Percentiles rank a stretch among this genome's conserved stretches.
Conservation (phyloP, 2,329 filamentous ascomycete genomes). For the Scedosporium apiospermum region DNA sequence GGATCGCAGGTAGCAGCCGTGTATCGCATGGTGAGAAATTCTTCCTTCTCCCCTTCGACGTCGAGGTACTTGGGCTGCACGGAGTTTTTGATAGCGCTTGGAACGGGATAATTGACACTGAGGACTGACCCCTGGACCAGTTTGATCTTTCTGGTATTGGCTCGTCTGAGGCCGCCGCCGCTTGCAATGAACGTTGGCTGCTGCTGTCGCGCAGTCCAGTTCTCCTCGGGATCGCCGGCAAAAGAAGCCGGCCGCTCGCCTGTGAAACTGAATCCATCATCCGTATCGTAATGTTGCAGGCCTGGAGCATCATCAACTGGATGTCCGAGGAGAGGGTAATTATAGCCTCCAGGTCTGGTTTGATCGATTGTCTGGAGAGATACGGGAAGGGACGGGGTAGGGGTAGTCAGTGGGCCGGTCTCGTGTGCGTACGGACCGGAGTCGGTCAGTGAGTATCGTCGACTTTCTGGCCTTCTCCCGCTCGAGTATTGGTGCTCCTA, state of each 20-base stretch:
- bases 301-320: not conserved
- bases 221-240: not conserved
- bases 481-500: not conserved
- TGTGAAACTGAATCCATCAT: not conserved
- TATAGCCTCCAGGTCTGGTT: not conserved
- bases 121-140: constrained; percentile 96
- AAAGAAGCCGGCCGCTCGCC: not conserved
- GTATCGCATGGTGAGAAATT: constrained; percentile 97
- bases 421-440: not conserved
- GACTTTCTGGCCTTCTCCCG: not conserved
- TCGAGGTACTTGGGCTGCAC: constrained; percentile 89
- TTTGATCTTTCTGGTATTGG: constrained; percentile 94
- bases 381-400: not conserved
- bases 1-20: constrained; percentile 96
- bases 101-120: constrained; percentile 94
- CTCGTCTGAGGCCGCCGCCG: constrained; percentile 69
- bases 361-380: not conserved
- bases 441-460: not conserved
- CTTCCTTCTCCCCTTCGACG: constrained; percentile 84
- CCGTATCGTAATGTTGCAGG: not conserved
- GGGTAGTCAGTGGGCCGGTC: not conserved
- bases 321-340: not conserved
- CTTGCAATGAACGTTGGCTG: constrained; percentile 43
- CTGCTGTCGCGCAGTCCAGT: constrained; percentile 62
- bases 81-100: constrained; percentile 94